Evolutionary conservation across 108 stramenopile species (phyloP).

Genomic region (Aurantiochytrium sp.): DNA sequence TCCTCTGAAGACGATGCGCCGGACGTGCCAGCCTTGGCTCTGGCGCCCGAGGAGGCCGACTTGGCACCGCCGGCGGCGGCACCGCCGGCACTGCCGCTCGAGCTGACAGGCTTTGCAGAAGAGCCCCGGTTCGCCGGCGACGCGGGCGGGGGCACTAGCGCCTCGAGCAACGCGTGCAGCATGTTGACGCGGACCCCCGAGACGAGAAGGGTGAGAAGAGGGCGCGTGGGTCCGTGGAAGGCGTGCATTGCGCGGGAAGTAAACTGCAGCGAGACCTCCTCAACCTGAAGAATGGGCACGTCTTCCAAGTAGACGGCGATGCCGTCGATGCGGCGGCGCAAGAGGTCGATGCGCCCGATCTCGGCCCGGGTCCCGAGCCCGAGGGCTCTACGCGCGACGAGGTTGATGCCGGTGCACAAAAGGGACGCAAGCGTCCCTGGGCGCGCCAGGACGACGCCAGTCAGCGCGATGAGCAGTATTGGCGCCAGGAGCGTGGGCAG

Average conservation of each 20-base stretch:
- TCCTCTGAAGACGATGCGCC: too few relatives aligned
- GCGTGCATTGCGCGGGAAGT: not conserved
- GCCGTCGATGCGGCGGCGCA: not conserved
- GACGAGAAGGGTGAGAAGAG: not conserved
- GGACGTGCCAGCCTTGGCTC: too few relatives aligned
- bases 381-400: not conserved
- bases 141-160: not conserved
- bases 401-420: not conserved
- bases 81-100: too few relatives aligned
- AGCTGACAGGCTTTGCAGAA: too few relatives aligned
- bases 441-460: not conserved
- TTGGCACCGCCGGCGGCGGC: too few relatives aligned
- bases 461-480: not conserved
- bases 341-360: not conserved
- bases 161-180: not conserved
- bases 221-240: not conserved
- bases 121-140: too few relatives aligned
- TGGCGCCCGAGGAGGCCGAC: too few relatives aligned
- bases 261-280: not conserved
- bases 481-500: not conserved
- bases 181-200: not conserved
- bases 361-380: slow-evolving; percentile 1
- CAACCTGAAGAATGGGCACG: not conserved
- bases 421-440: not conserved
- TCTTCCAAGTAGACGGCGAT: not conserved